These are phyloP conservation scores for Ormosia emarginata DNA, from an alignment of 306 rosid species.

Conservation along the genomic window DNA sequence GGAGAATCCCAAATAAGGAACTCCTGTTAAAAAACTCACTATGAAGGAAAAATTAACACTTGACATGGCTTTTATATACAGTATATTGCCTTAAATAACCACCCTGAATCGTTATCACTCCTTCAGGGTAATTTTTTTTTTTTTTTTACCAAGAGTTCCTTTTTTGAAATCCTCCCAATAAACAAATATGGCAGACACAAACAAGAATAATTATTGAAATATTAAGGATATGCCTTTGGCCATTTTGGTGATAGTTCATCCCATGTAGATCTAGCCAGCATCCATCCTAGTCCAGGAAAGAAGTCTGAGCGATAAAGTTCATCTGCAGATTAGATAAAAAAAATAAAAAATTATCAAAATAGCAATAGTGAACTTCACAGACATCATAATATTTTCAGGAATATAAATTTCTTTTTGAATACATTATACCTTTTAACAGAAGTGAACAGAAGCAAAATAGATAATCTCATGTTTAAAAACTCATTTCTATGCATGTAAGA, in stretches of 20 bases:
- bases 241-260: constrained; percentile 99
- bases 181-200: constrained; percentile 10
- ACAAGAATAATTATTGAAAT: constrained; percentile 24
- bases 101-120: background rate
- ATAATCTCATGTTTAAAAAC: background rate
- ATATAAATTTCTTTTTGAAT: background rate
- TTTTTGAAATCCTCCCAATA: background rate
- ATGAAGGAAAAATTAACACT: background rate
- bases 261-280: constrained; percentile 83
- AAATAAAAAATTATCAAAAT: constrained; percentile 18
- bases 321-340: constrained; percentile 55
- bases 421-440: background rate
- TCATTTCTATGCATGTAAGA: background rate
- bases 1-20: background rate
- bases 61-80: background rate
- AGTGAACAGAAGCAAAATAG: constrained; percentile 3
- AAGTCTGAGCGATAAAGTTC: constrained; percentile 89
- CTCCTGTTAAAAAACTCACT: background rate
- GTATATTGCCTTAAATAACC: background rate
- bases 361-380: background rate
- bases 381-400: background rate
- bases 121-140: background rate
- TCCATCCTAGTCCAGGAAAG: constrained; percentile 98
- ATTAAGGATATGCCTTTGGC: constrained; percentile 99
- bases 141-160: background rate